phyloP scores from a whole-genome alignment of 176 grass and related monocot species.

The Oryza punctata region DNA sequence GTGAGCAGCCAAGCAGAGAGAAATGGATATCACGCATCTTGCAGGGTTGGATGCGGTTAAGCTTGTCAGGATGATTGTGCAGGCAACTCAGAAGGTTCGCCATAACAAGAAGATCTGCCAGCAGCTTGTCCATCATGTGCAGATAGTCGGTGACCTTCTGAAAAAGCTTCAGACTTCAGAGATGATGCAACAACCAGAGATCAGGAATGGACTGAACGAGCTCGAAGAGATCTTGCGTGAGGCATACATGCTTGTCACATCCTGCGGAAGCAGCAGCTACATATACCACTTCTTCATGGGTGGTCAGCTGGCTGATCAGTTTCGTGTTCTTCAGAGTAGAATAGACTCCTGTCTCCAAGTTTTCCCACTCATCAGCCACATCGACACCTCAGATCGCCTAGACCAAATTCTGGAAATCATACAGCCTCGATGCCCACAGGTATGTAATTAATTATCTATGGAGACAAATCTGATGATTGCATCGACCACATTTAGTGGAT shows the following conservation, averaged over 20 bases:
- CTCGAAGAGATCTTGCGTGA: constrained; percentile 27
- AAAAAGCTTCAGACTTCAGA: constrained; percentile 50
- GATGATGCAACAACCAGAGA: constrained; percentile 60
- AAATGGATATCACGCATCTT: constrained; percentile 48
- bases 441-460: constrained; percentile 6
- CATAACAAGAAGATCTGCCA: constrained; percentile 63
- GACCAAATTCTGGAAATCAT: constrained; percentile 34
- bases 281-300: constrained; percentile 56
- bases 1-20: neutral
- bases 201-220: constrained; percentile 44
- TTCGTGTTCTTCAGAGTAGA: constrained; percentile 49
- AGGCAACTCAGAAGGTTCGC: constrained; percentile 43
- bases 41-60: constrained; percentile 56
- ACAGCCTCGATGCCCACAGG: neutral
- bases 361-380: constrained; percentile 70
- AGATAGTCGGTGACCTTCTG: constrained; percentile 55
- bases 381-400: constrained; percentile 41
- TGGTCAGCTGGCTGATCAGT: constrained; percentile 51
- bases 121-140: constrained; percentile 44
- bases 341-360: constrained; percentile 57
- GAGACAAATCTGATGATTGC: neutral
- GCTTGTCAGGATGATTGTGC: constrained; percentile 49
- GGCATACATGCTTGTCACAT: constrained; percentile 38
- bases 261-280: constrained; percentile 52
- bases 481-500: neutral